These are phyloP conservation scores for Ramaria sp. DNA, from an alignment of 768 basidiomycete genomes.

Conservation along the genomic window DNA sequence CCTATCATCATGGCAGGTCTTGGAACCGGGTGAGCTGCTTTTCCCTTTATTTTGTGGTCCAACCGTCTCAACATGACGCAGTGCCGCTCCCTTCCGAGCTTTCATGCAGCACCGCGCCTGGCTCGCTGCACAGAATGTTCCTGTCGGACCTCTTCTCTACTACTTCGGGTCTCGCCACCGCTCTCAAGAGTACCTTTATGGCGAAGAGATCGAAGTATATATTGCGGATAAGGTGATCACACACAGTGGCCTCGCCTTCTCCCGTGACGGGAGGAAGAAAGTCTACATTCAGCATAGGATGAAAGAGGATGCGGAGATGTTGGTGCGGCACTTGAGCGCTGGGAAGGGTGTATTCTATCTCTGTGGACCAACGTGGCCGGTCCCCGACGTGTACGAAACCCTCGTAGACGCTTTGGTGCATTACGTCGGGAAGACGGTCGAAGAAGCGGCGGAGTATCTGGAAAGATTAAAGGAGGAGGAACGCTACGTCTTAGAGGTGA, in stretches of 20 bases:
- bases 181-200: constrained; percentile 93
- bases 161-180: constrained; percentile 98
- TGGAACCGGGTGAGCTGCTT: constrained; percentile 58
- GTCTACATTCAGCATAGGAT: constrained; percentile 99
- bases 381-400: constrained; percentile 93
- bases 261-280: constrained; percentile 84
- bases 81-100: constrained; percentile 95
- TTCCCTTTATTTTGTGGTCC: not conserved
- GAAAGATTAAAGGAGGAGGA: constrained; percentile 94
- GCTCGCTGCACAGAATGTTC: constrained; percentile 62
- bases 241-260: constrained; percentile 91
- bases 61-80: constrained; percentile 1
- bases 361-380: constrained; percentile 99
- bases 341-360: constrained; percentile 84
- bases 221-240: constrained; percentile 77
- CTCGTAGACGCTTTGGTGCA: constrained; percentile 71
- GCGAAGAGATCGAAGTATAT: constrained; percentile 92
- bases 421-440: constrained; percentile 51
- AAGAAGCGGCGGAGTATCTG: constrained; percentile 67
- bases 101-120: constrained; percentile 93
- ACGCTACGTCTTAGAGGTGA: constrained; percentile 91
- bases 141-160: constrained; percentile 90
- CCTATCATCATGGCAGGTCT: constrained; percentile 98
- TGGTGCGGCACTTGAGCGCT: constrained; percentile 65
- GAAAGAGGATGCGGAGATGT: constrained; percentile 72